Base-by-base conservation (phyloP, 495 filamentous ascomycete genomes). In the Gamarada debralockiae region DNA sequence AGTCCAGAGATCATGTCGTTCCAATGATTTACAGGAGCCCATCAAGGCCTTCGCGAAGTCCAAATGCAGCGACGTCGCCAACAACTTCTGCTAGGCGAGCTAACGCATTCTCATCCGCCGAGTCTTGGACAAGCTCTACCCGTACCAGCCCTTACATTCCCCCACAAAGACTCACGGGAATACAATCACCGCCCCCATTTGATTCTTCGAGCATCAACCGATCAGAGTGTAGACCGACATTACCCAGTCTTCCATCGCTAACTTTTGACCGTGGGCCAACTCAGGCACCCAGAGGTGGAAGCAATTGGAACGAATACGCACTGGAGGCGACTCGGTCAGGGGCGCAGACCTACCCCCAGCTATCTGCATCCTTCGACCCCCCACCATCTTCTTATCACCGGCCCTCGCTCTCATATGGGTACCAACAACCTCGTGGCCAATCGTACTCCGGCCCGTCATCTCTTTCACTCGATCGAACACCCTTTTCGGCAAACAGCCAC, bases 391-490 rank as follows among this genome's bases (percentile, higher is more conserved):
- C 36, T 41, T 56, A 34, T 60, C 18, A 49, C 6, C 40, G 8
- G 14, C 50, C 60, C 9, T 13, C 39, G n/a, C 37, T 49, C 10
- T 21, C 47, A 15, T 60, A 57, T 44, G 50, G 41, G 4, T 67
- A 70, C 25, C 62, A 70, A 36, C 67, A 70, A 22, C 68, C 68
- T 6, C 68, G 68, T 17, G 55, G 57, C 18, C 70, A 68, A 38
- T 71, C 71, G 2, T 67, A 69, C 25, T 70, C 71, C 9, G 47
- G 65, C 3, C 63, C 66, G 4, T 56, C 55, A 22, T 17, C 38
- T 15, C 36, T 63, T 9, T 39, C 47, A 2, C 60, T 61, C 43
- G 70, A 74, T 21, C 60, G 66, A 10, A 60, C 64, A 1, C 62
- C 66, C 1, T 72, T 70, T 56, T 67, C 70, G 15, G 27, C 27